Base-by-base conservation (phyloP, 208 protist species). In the Leishmania tarentolae region DNA sequence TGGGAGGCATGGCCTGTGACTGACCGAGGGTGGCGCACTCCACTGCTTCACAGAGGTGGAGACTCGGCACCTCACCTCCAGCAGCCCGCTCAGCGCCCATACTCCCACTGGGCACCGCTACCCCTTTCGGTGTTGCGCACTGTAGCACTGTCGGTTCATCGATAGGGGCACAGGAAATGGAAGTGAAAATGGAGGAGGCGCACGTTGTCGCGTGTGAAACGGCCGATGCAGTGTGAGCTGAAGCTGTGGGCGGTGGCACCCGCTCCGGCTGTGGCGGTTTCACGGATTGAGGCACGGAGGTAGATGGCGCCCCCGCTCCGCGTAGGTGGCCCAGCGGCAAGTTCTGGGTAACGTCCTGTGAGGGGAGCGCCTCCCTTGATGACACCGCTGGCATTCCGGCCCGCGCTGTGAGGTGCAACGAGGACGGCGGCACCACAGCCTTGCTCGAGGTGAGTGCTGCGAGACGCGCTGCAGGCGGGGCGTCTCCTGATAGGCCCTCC, bases 151-250 rank as follows among this genome's bases (percentile, higher is more conserved):
- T 66, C 53, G 71, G 47, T 37, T 59, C 69, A n/a, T 4, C 70
- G 76, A 79, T 37, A 5, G 68, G 56, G 0, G 50, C 28, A 17
- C 75, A 79, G 0, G 75, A 77, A 35, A 80, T 59, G 28, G 78
- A 80, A 0, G 79, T 86, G 79, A 83, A 83, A 40, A 31, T 44
- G 15, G 84, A 42, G 3, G 76, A 76, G 56, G 63, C 17, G 15
- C 53, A 5, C 7, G 21, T 19, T n/a, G 66, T n/a, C 11, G 42
- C 53, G 7, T 31, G 21, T 4, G 59, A 24, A 24, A 44, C 50
- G 21, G n/a, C 56, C 7, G 70, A 35, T 52, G 73, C 73, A 46
- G 73, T 61, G 24, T 4, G 7, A 31, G 46, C 31, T 40, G 7
- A 2, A 61, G 9, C 31, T 57, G 50, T 44, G 50, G 50, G 37